These are phyloP conservation scores for Toxicodendron radicans DNA, from an alignment of 345 rosid genomes.

Conservation along the genomic window DNA sequence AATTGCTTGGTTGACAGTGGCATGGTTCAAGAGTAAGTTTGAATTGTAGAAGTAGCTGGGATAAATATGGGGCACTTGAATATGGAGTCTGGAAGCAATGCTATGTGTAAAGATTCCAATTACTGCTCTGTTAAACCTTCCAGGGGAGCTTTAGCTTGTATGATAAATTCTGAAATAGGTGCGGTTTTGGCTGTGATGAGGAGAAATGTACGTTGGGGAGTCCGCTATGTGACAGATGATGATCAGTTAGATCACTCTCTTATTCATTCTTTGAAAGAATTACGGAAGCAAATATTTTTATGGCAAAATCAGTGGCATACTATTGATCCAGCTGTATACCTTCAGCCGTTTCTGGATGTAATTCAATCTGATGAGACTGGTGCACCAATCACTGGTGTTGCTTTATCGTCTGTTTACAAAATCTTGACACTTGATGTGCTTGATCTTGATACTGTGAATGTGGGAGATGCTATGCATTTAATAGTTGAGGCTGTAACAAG, in stretches of 20 bases:
- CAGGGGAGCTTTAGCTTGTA: conserved; percentile 51
- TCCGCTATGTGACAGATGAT: conserved; percentile 51
- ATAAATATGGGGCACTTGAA: conserved; percentile 51
- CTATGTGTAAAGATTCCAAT: conserved; percentile 35
- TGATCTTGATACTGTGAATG: conserved; percentile 53
- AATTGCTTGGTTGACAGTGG: conserved; percentile 17
- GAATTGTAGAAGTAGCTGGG: conserved; percentile 30
- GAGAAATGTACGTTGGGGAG: conserved; percentile 78
- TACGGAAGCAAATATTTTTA: conserved; percentile 61
- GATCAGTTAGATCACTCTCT: conserved; percentile 74
- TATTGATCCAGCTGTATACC: conserved; percentile 53
- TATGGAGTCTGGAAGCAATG: conserved; percentile 31
- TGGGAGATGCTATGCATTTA: conserved; percentile 60
- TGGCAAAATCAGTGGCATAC: conserved; percentile 56
- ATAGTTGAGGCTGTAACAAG: conserved; percentile 69
- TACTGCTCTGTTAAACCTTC: conserved; percentile 32
- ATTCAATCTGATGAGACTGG: conserved; percentile 75
- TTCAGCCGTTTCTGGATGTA: conserved; percentile 75
- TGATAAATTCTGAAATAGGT: conserved; percentile 71
- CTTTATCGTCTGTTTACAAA: conserved; percentile 74
- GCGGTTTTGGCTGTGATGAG: conserved; percentile 81
- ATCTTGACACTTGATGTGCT: conserved; percentile 64
- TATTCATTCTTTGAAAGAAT: conserved; percentile 65
- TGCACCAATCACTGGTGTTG: conserved; percentile 80
- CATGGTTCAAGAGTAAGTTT: conserved; percentile 16